A percentile compares a stretch with the other conserved stretches of the same genome.
phyloP scores from a whole-genome alignment of 805 yeast genomes.

The Spathaspora boniae region DNA sequence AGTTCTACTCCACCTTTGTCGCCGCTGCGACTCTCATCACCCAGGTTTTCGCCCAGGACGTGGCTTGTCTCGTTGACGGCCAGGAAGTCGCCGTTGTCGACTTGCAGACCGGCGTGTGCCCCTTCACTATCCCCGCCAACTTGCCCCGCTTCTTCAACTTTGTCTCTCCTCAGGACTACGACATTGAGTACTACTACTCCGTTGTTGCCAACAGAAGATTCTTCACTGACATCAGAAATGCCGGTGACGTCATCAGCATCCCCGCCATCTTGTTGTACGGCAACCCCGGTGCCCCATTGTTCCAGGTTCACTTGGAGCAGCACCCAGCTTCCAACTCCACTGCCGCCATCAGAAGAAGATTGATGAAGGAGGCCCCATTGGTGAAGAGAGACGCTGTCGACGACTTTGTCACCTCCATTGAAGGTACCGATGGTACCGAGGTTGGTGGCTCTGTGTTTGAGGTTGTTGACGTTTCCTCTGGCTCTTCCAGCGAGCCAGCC shows the following conservation, averaged over 20 bases:
- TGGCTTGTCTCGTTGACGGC: conserved; percentile 37
- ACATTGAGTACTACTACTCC: conserved; percentile 34
- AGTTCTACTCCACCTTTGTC: conserved; percentile 8
- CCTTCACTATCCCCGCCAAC: conserved; percentile 30
- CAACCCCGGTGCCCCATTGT: conserved; percentile 19
- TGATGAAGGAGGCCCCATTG: conserved; percentile 20
- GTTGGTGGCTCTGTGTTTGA: conserved; percentile 16
- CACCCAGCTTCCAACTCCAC: conserved; percentile 37
- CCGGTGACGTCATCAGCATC: conserved; percentile 29
- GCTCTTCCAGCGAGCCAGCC: conserved; percentile 14
- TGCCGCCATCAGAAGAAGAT: conserved; percentile 39
- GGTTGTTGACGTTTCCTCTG: conserved; percentile 14
- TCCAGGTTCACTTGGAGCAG: conserved; percentile 25
- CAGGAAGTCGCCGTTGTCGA: conserved; percentile 31
- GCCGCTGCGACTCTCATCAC: conserved; percentile 16
- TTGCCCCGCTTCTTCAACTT: conserved; percentile 27
- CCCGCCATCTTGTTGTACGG: conserved; percentile 31
- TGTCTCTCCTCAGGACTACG: conserved; percentile 26
- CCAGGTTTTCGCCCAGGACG: conserved; percentile 29
- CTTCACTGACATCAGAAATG: conserved; percentile 32
- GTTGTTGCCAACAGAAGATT: conserved; percentile 19
- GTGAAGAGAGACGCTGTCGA: conserved; percentile 31
- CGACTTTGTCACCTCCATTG: conserved; percentile 23
- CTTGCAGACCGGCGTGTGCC: conserved; percentile 38
- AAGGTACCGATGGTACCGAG: conserved; percentile 19